These are phyloP conservation scores for Paramyrothecium roridum DNA, from an alignment of 2,329 filamentous ascomycete species.

Conservation along the genomic window DNA sequence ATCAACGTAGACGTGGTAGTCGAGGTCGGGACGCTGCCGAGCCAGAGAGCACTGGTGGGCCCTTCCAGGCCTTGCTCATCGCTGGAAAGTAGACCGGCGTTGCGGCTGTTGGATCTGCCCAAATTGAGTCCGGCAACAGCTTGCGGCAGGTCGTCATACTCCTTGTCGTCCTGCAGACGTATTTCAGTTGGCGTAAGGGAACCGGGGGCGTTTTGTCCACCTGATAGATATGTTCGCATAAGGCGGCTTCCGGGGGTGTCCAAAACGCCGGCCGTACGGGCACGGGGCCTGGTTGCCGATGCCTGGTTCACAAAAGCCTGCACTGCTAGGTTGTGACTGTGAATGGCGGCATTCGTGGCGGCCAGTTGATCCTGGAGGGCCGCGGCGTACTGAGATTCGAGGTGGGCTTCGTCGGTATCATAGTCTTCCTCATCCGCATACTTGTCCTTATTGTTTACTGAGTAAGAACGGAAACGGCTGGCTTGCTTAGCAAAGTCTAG, in stretches of 20 bases:
- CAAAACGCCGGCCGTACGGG: constrained; percentile 85
- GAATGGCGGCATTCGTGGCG: constrained; percentile 68
- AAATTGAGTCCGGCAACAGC: constrained; percentile 80
- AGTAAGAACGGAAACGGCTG: constrained; percentile 93
- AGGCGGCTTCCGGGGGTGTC: constrained; percentile 70
- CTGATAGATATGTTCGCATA: constrained; percentile 71
- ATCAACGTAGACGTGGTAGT: constrained; percentile 93
- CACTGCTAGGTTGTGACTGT: constrained; percentile 88
- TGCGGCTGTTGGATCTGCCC: constrained; percentile 60
- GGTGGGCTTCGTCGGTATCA: constrained; percentile 45
- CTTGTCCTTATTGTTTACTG: constrained; percentile 97
- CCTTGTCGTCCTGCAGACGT: constrained; percentile 68
- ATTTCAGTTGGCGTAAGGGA: constrained; percentile 75
- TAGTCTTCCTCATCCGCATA: constrained; percentile 88
- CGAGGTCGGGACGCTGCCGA: constrained; percentile 94
- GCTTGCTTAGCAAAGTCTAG: constrained; percentile 73
- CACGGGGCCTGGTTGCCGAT: constrained; percentile 77
- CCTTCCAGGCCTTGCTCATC: constrained; percentile 83
- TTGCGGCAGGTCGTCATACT: constrained; percentile 77
- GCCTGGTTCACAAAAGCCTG: constrained; percentile 88
- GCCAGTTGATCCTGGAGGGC: constrained; percentile 60
- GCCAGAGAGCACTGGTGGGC: constrained; percentile 91
- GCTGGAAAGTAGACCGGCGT: constrained; percentile 64
- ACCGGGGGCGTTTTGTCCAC: constrained; percentile 66
- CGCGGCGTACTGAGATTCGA: constrained; percentile 58